Conservation (phyloP, 2,329 filamentous ascomycete species). For the Fusarium sp. region DNA sequence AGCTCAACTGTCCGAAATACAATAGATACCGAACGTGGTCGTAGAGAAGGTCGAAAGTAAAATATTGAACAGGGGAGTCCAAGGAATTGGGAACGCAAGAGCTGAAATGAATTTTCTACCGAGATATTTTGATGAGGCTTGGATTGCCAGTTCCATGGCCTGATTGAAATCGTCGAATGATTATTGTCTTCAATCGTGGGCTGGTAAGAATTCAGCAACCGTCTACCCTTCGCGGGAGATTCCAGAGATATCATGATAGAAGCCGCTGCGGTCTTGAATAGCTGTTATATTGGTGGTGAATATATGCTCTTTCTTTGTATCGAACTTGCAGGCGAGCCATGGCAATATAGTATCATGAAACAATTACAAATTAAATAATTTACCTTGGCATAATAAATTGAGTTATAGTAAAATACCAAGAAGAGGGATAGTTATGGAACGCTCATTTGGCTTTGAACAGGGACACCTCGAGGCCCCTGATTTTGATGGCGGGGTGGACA, state of each 20-base stretch:
- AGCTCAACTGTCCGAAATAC: no score
- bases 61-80: conserved; percentile 67
- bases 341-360: conserved; percentile 56
- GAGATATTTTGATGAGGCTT: conserved; percentile 62
- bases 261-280: conserved; percentile 67
- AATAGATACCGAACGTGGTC: not conserved
- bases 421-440: not conserved
- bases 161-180: conserved; percentile 64
- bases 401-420: not conserved
- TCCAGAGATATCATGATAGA: conserved; percentile 68
- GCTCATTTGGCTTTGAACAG: not conserved
- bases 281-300: conserved; percentile 68
- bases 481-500: not conserved
- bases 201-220: conserved; percentile 62
- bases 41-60: conserved; percentile 46
- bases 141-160: conserved; percentile 67
- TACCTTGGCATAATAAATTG: accelerated
- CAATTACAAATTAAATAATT: accelerated
- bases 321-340: conserved; percentile 71
- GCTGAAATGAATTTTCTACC: conserved; percentile 66
- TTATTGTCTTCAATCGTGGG: conserved; percentile 62
- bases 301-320: conserved; percentile 66
- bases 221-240: conserved; percentile 60
- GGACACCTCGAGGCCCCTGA: not conserved
- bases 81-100: conserved; percentile 66